Percentiles rank a stretch among this genome's conserved stretches.
These are phyloP conservation scores for Nidularia pulvinata DNA, from an alignment of 768 basidiomycete species.

Conservation along the genomic window DNA sequence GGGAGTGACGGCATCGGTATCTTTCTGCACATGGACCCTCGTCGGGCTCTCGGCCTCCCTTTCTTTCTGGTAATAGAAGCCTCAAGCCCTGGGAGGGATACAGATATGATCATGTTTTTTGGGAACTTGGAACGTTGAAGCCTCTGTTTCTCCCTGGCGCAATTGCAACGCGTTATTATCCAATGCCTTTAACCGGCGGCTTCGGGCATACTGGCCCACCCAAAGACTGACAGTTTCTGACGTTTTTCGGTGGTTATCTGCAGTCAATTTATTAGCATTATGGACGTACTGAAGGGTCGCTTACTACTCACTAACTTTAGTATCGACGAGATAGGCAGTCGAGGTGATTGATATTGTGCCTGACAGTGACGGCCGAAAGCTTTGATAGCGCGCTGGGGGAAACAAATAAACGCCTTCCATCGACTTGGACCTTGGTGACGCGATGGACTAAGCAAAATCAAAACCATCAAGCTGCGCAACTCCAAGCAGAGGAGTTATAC, in stretches of 20 bases:
- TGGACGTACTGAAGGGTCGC: no score
- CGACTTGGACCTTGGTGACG: no score
- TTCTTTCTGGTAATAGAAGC: neutral
- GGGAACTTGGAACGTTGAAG: no score
- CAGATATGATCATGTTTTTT: no score
- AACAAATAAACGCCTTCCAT: no score
- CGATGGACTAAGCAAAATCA: neutral
- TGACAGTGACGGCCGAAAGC: neutral
- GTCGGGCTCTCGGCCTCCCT: conserved; percentile 5
- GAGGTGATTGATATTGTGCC: neutral
- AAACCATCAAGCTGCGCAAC: neutral
- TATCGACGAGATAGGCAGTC: no score
- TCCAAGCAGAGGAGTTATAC: neutral
- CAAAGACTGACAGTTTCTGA: neutral
- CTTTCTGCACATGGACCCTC: conserved; percentile 17
- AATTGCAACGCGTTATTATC: no score
- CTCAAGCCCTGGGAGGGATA: neutral
- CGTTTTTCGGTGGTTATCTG: neutral
- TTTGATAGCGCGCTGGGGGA: no score
- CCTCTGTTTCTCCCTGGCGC: no score
- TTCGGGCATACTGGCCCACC: neutral
- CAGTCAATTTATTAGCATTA: no score
- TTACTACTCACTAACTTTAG: no score
- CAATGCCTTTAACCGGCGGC: neutral
- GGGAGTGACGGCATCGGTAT: conserved; percentile 19